phyloP scores from a whole-genome alignment of 169 alveolate genomes.

The Nephromyces sp. region DNA sequence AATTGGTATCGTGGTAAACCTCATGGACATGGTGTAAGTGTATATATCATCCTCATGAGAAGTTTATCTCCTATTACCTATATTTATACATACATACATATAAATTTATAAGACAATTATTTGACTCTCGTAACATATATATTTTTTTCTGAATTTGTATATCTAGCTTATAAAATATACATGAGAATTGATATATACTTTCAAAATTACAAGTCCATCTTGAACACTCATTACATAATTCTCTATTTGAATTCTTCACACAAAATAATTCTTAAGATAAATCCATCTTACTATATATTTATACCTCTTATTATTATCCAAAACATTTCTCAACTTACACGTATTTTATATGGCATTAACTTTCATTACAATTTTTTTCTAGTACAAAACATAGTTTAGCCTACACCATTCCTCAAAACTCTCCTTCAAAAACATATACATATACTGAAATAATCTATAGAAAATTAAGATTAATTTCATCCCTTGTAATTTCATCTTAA shows the following conservation, averaged over 20 bases:
- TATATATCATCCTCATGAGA: background rate
- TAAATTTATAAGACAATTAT: background rate
- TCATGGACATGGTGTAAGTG: slow-evolving; percentile 34
- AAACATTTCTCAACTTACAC: background rate
- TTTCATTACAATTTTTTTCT: too few relatives aligned
- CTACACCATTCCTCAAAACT: too few relatives aligned
- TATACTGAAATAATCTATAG: too few relatives aligned
- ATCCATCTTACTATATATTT: background rate
- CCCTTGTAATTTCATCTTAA: too few relatives aligned
- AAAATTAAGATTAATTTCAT: too few relatives aligned
- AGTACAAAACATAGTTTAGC: too few relatives aligned
- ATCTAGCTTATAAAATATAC: background rate
- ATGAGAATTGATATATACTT: background rate
- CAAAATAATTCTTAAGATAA: background rate
- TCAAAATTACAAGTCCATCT: background rate
- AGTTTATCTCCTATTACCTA: background rate
- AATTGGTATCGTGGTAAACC: slow-evolving; percentile 34
- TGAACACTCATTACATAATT: background rate
- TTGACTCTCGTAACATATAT: background rate
- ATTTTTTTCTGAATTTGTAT: background rate
- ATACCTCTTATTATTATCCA: background rate
- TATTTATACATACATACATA: background rate
- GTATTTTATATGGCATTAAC: too few relatives aligned
- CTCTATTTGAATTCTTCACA: background rate
- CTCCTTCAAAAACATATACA: too few relatives aligned